phyloP scores from a whole-genome alignment of 306 rosid genomes.

The Urtica urens region DNA sequence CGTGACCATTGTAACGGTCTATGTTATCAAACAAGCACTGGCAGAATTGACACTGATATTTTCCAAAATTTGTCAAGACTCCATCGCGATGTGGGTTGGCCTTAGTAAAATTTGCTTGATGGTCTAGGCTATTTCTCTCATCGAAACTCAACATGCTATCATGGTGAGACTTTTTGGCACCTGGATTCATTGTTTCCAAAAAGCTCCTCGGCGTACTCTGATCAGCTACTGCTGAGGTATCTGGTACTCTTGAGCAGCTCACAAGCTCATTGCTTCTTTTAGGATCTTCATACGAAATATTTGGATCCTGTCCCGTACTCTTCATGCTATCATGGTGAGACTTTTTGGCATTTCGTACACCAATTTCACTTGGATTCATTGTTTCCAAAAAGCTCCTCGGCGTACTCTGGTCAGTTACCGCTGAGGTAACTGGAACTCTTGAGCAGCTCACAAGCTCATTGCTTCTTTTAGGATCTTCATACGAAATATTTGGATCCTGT shows the following conservation, averaged over 20 bases:
- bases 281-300: constrained; percentile 20
- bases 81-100: too few relatives aligned
- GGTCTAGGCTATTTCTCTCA: too few relatives aligned
- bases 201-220: constrained; percentile 22
- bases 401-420: constrained; percentile 21
- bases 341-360: too few relatives aligned
- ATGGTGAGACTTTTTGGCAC: too few relatives aligned
- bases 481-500: constrained; percentile 26
- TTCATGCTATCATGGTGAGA: too few relatives aligned
- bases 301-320: constrained; percentile 28
- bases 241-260: constrained; percentile 16
- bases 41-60: too few relatives aligned
- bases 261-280: constrained; percentile 25
- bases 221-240: constrained; percentile 16
- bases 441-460: constrained; percentile 26
- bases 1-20: too few relatives aligned
- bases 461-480: constrained; percentile 23
- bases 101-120: too few relatives aligned
- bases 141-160: too few relatives aligned
- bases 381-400: constrained; percentile 13
- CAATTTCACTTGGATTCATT: constrained; percentile 8
- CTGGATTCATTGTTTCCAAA: constrained; percentile 7
- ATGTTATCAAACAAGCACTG: too few relatives aligned
- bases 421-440: constrained; percentile 12
- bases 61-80: too few relatives aligned